phyloP scores from a whole-genome alignment of 1,284 basidiomycete genomes.

The Phellinidium pouzarii region DNA sequence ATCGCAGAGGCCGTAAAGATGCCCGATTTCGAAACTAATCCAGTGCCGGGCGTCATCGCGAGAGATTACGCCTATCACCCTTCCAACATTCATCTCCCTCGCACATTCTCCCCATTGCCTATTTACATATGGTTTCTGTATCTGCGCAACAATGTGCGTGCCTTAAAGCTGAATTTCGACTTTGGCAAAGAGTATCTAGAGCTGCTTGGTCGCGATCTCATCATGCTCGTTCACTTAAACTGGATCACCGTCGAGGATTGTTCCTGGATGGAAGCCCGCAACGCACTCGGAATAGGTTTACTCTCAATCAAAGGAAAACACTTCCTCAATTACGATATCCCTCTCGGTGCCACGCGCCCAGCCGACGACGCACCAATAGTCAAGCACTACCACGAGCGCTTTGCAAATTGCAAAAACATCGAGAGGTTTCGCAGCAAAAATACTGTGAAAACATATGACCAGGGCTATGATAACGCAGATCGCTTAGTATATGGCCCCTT shows the following conservation, averaged over 20 bases:
- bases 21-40: neutral
- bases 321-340: neutral
- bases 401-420: neutral
- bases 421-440: neutral
- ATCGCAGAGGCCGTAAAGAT: neutral
- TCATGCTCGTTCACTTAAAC: conserved; percentile 1
- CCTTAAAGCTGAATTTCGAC: neutral
- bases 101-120: neutral
- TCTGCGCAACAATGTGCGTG: neutral
- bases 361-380: neutral
- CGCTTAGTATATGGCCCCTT: neutral
- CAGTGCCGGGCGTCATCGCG: neutral
- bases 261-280: neutral
- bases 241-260: neutral
- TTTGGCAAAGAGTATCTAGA: neutral
- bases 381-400: neutral
- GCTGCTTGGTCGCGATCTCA: neutral
- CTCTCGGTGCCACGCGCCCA: neutral
- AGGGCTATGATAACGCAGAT: neutral
- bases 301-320: neutral
- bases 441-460: neutral
- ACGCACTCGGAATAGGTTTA: neutral
- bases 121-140: conserved; percentile 3
- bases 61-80: neutral
- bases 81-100: neutral